A percentile compares a stretch with the other conserved stretches of the same genome.
phyloP scores from a whole-genome alignment of 805 yeast species.

The Naumovozyma baii region DNA sequence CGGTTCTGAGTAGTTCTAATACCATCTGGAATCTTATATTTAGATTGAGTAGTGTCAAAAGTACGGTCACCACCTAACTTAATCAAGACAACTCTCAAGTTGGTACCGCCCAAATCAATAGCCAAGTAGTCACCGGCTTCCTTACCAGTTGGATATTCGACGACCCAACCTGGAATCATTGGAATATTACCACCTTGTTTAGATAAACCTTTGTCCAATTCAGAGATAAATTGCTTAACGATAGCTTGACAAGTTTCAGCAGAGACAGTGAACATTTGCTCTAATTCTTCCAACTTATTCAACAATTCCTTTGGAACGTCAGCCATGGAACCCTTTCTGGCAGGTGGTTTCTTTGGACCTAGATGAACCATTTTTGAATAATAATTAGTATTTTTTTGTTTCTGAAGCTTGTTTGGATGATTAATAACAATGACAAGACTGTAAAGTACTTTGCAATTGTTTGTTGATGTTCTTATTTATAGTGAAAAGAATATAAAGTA shows the following conservation, averaged over 20 bases:
- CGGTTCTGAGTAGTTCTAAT: slow-evolving; percentile 63
- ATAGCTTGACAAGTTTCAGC: slow-evolving; percentile 51
- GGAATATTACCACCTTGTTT: slow-evolving; percentile 77
- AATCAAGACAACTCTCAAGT: slow-evolving; percentile 83
- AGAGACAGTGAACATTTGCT: slow-evolving; percentile 52
- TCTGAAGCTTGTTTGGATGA: no score
- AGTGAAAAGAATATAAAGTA: no score
- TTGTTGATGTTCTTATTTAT: no score
- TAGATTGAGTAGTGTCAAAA: slow-evolving; percentile 78
- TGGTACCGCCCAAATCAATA: slow-evolving; percentile 93
- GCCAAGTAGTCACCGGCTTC: slow-evolving; percentile 86
- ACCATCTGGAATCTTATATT: slow-evolving; percentile 64
- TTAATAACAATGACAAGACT: no score
- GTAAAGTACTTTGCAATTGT: no score
- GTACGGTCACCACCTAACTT: slow-evolving; percentile 69
- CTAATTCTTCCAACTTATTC: slow-evolving; percentile 47
- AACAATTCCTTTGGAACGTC: slow-evolving; percentile 58
- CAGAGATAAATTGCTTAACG: slow-evolving; percentile 64
- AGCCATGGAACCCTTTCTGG: slow-evolving; percentile 57
- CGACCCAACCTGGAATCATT: slow-evolving; percentile 94
- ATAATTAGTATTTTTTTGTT: no score
- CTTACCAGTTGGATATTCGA: slow-evolving; percentile 83
- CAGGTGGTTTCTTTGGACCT: slow-evolving; percentile 74
- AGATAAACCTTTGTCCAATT: slow-evolving; percentile 71
- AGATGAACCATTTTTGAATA: slow-evolving; percentile 56